Evolutionary conservation across 2,329 filamentous ascomycete species (phyloP), one percentile per base, ranked within the genome.

Genomic region (Sporothrix variecibatus): DNA sequence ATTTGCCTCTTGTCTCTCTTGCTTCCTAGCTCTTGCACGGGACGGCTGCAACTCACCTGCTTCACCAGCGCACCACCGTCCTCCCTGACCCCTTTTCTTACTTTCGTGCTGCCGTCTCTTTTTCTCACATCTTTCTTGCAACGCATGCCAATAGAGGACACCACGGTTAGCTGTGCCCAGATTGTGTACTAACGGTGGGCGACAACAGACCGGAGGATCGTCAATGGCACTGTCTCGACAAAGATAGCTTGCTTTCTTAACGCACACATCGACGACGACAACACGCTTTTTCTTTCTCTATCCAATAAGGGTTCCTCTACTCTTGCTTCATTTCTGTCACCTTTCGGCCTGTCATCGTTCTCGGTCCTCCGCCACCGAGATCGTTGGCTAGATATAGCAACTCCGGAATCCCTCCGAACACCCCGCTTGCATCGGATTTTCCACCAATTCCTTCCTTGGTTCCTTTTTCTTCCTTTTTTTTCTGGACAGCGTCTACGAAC

Each of bases 341-440:
- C 12, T 46, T 26, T 28, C 40, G 4, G 4, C 9, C 17, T 49
- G 51, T 46, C 31, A 15, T 34, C 34, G 46, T 17, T 31, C 31
- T 64, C 38, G 34, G 60, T 20, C 34, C 34, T 11, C 31, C 60
- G 60, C 62, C 38, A 43, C 62, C 62, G 38, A 65, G 62, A 65
- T 46, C 38, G 62, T 65, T 28, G 62, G 62, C 62, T 23, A 28
- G 38, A 65, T 28, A 65, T 12, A 46, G 38, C 38, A 65, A 65
- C 23, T 11, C 38, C 62, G 62, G 62, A 46, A 46, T 3, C 20
- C 38, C n/a, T 46, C 62, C 62, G 62, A 65, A 28, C 62, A 65
- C 62, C 38, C 38, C 38, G 51, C 53, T 71, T 31, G 34, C 7
- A 12, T 49, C 20, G n/a, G 31, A 58, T 58, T 58, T 56, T 26